Base-by-base conservation (phyloP, 192 early-diverging fungal species). In the Oehlia diaphana region DNA sequence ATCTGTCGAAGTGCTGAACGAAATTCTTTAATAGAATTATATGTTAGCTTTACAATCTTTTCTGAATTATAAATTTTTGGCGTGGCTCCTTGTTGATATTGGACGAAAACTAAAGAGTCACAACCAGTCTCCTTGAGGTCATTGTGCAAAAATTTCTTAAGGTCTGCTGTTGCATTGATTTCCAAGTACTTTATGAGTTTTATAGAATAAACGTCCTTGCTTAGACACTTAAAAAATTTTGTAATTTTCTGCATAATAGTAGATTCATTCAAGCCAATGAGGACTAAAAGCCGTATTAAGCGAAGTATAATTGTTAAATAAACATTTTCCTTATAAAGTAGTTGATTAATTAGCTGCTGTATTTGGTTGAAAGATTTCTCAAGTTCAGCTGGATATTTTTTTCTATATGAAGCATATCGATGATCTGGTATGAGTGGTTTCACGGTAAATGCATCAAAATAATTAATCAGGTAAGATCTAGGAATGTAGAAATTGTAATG, bases 381-480 rank as follows among this genome's bases (percentile, higher is more conserved):
- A 19, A 72, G 44, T 44, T 9, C 70, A n/a, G 12, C 1, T 4
- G 8, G 70, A 44, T 72, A 72, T n/a, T 72, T 44, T 12, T 33
- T 23, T 64, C 19, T 63, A 33, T 42, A 42, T 42, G 39, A 42
- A 42, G 7, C 42, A 62, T 21, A 39, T 47, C 7, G 0, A 37
- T 64, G 21, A 64, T 3, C 9, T 35, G 74, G 61, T 64, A 76
- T 21, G 33, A 63, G 39, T n/a, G 74, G 62, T 1, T 63, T 23
- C 6, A 13, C 14, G 8, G 14, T 76, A 64, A 26, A 62, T 42
- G n/a, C 8, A 16, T 74, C 44, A 37, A 39, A 70, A 37, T 74
- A 74, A 74, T 74, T 74, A 31, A 74, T 12, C n/a, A 74, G 37
- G 58, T 74, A 74, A 61, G 44, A 23, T 74, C 47, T 50, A 53